phyloP scores from a whole-genome alignment of 305 asterid species.

The Petunia hybrid region DNA sequence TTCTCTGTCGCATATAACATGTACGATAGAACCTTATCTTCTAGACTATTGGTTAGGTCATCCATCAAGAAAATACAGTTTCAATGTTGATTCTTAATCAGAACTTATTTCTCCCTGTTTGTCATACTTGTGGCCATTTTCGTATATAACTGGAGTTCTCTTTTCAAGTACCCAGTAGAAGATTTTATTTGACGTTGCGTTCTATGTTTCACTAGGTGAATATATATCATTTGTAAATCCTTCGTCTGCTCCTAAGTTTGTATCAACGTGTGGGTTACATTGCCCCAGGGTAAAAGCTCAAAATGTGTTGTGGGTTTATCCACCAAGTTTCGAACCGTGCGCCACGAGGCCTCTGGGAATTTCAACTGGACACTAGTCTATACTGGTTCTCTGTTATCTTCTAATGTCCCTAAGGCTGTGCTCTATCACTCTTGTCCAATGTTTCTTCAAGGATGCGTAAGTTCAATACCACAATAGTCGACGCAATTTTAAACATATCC shows the following conservation, averaged over 20 bases:
- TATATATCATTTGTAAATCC: not conserved
- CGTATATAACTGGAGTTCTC: not conserved
- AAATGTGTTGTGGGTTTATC: too few species aligned
- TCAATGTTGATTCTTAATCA: not conserved
- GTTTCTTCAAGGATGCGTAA: not conserved
- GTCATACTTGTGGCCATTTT: not conserved
- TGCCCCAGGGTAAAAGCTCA: too few species aligned
- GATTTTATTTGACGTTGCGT: not conserved
- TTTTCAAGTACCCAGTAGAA: not conserved
- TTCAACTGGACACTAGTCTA: not conserved
- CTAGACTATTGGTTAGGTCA: not conserved
- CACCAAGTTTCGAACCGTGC: too few species aligned
- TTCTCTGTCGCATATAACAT: not conserved
- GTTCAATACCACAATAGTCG: not conserved
- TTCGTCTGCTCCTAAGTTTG: not conserved
- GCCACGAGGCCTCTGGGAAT: too few species aligned
- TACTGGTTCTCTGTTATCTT: not conserved
- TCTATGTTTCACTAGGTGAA: conserved; percentile 4
- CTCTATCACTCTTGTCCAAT: not conserved
- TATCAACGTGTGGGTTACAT: not conserved
- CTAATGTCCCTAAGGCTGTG: not conserved
- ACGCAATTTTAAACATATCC: not conserved
- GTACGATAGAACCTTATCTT: not conserved
- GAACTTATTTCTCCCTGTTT: not conserved
- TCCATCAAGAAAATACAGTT: not conserved